Percentiles rank a stretch among this genome's conserved stretches.
phyloP scores from a whole-genome alignment of 2,329 filamentous ascomycete genomes.

The Didymella glomerata region DNA sequence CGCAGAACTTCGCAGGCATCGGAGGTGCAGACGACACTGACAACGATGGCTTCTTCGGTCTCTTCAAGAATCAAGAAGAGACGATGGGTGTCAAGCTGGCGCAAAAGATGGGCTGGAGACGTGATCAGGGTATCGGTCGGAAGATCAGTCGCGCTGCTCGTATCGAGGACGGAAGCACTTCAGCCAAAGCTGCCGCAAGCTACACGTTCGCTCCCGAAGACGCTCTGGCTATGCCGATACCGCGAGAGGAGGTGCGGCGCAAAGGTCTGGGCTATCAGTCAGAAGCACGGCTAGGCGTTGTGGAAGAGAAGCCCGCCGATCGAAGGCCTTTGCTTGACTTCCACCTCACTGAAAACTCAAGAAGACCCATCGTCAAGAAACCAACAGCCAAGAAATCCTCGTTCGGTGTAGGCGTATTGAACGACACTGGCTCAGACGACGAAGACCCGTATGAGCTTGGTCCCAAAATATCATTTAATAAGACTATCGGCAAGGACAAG shows the following conservation, averaged over 20 bases:
- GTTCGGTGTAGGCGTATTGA: constrained; percentile 87
- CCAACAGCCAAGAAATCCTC: constrained; percentile 69
- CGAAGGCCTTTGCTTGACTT: constrained; percentile 26
- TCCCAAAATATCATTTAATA: constrained; percentile 87
- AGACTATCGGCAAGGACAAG: constrained; percentile 80
- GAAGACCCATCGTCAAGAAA: constrained; percentile 46
- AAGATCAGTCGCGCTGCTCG: constrained; percentile 79
- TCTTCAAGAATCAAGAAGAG: constrained; percentile 77
- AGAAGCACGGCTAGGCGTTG: constrained; percentile 61
- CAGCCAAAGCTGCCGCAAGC: constrained; percentile 49
- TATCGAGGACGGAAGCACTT: constrained; percentile 62
- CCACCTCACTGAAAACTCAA: constrained; percentile 36
- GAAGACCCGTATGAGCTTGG: constrained; percentile 94
- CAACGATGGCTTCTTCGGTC: constrained; percentile 68
- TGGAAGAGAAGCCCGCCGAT: constrained; percentile 37
- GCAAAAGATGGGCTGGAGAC: constrained; percentile 94
- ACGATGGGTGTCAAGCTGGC: constrained; percentile 87
- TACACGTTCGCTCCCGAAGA: constrained; percentile 90
- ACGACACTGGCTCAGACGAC: constrained; percentile 93
- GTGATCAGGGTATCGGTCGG: constrained; percentile 90
- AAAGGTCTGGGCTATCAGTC: constrained; percentile 75
- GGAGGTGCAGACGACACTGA: constrained; percentile 68
- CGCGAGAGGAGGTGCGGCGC: constrained; percentile 69
- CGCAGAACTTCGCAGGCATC: constrained; percentile 76
- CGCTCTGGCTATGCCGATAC: constrained; percentile 71